Base-by-base conservation (phyloP, 2,329 filamentous ascomycete genomes). In the Cladosporium colombiae region DNA sequence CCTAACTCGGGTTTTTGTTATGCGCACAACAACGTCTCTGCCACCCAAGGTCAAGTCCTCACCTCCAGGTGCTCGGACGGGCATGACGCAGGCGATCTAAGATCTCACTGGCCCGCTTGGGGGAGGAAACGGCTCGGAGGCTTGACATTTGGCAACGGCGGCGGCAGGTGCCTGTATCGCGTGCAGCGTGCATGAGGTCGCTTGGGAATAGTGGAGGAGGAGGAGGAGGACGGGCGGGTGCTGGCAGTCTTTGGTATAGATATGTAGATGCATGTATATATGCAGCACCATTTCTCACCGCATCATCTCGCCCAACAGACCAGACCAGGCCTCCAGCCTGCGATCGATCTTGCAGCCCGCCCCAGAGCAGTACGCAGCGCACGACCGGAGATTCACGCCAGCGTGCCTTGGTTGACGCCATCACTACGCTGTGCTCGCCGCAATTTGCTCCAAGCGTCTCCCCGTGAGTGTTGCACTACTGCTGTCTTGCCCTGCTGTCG, bases 391-490 rank as follows among this genome's bases (percentile, higher is more conserved):
- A 33, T 3, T 10, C 33, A 25, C 49, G 23, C 23, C 49, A 29
- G 23, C 49, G 27, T 53, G 40, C 49, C 18, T 25, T 53, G 49
- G 49, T 53, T 57, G 55, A 57, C 55, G 55, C 31, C 55, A 57
- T 57, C 55, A 33, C 23, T 53, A 46, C 49, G 49, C 49, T 53
- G 40, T 53, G 31, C 55, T 57, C 55, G 55, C 55, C 55, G 31
- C 55, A 40, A 33, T 16, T 35, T 33, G 40, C 23, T 61, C 58
- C 40, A 61, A 61, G 58, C 58, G 58, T 16, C 25, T 27, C 11
- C 31, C 35, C n/a, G 27, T 46, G 37, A 23, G 50, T 46, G 58
- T 61, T 37, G 23, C 25, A 37, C 35, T 27, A 29, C 49, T 14
- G 11, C 49, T 27, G 49, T 27, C 23, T 25, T 10, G 23, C 49